phyloP scores from a whole-genome alignment of 148 eudicot species.

The Vaccinium macrocarpon region DNA sequence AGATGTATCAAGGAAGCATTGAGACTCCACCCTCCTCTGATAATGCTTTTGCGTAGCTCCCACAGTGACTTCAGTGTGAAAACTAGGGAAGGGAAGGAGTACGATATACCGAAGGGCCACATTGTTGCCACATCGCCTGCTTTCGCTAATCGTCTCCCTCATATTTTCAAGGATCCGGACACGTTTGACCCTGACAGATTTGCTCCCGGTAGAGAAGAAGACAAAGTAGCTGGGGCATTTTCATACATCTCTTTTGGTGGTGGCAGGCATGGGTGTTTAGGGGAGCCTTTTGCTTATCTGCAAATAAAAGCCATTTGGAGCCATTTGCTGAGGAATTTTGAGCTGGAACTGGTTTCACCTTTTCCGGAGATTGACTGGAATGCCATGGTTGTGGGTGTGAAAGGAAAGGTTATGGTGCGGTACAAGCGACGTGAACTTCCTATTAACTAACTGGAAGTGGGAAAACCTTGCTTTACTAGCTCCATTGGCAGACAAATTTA shows the following conservation, averaged over 20 bases:
- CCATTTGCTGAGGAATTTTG: constrained; percentile 84
- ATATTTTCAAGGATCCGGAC: constrained; percentile 70
- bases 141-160: constrained; percentile 85
- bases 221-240: constrained; percentile 78
- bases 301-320: constrained; percentile 98
- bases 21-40: constrained; percentile 88
- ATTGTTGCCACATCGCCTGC: constrained; percentile 95
- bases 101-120: constrained; percentile 91
- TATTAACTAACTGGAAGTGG: constrained; percentile 18
- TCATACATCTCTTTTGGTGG: constrained; percentile 91
- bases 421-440: constrained; percentile 59
- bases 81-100: constrained; percentile 78
- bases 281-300: constrained; percentile 91
- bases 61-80: constrained; percentile 79
- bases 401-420: constrained; percentile 71
- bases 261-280: constrained; percentile 89
- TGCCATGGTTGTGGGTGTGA: constrained; percentile 69
- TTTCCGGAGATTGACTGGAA: constrained; percentile 94
- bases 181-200: constrained; percentile 80
- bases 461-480: background rate
- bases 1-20: constrained; percentile 89
- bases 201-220: constrained; percentile 82
- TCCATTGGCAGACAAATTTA: background rate
- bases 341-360: constrained; percentile 83
- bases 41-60: constrained; percentile 76